Percentiles rank a stretch among this genome's conserved stretches.
phyloP scores from a whole-genome alignment of 129 eudicot species.

The Artemisia argyi region DNA sequence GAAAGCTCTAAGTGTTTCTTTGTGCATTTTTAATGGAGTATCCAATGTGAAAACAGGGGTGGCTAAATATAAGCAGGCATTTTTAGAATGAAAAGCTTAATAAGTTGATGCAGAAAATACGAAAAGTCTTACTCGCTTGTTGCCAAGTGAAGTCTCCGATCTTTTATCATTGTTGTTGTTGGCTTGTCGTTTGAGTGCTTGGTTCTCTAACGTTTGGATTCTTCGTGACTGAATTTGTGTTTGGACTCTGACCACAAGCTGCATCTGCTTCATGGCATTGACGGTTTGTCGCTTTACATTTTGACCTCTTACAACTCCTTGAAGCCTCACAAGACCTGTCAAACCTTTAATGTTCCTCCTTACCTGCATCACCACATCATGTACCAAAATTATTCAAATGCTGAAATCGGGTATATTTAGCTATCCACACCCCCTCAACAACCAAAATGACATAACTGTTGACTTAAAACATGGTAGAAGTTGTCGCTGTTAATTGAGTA shows the following conservation, averaged over 20 bases:
- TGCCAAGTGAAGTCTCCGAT: conserved; percentile 48
- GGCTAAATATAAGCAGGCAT: background rate
- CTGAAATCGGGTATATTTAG: too few species aligned
- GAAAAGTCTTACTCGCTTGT: conserved; percentile 18
- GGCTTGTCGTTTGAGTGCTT: conserved; percentile 53
- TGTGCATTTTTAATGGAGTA: background rate
- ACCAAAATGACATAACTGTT: too few species aligned
- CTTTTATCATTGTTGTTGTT: conserved; percentile 50
- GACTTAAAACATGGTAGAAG: too few species aligned
- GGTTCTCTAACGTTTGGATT: conserved; percentile 73
- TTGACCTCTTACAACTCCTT: conserved; percentile 68
- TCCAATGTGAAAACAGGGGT: background rate
- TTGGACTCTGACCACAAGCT: conserved; percentile 77
- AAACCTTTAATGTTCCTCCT: conserved; percentile 63
- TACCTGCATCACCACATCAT: conserved; percentile 42
- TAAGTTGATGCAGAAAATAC: background rate
- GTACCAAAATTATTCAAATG: background rate
- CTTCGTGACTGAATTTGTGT: conserved; percentile 82
- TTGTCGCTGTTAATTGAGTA: too few species aligned
- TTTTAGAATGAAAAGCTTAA: background rate
- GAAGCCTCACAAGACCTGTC: conserved; percentile 85
- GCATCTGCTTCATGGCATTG: conserved; percentile 91
- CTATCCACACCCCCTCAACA: too few species aligned
- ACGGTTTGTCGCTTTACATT: conserved; percentile 70
- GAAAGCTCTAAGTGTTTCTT: conserved; percentile 6